Evolutionary conservation across 2,329 filamentous ascomycete genomes (phyloP).

Genomic region (Aspergillus vadensis): DNA sequence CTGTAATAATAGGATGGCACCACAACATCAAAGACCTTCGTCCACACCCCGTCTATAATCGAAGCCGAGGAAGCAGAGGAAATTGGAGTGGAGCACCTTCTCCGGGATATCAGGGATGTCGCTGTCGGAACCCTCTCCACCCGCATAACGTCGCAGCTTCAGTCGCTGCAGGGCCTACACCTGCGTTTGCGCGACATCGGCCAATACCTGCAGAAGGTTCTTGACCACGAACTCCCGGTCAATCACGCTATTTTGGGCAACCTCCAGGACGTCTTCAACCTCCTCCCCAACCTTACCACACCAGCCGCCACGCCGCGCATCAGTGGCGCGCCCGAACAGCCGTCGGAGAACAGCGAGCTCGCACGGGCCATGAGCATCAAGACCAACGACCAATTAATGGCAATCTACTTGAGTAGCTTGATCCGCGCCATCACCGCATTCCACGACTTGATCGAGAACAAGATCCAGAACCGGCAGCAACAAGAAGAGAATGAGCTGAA

Average conservation of each 20-base stretch:
- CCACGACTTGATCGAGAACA: conserved; percentile 99
- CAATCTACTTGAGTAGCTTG: conserved; percentile 94
- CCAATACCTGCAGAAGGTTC: conserved; percentile 91
- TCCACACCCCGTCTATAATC: conserved; percentile 97
- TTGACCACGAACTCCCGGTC: conserved; percentile 87
- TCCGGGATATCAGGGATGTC: conserved; percentile 97
- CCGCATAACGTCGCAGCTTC: conserved; percentile 94
- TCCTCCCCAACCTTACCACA: conserved; percentile 91
- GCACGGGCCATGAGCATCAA: conserved; percentile 98
- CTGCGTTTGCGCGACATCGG: conserved; percentile 93
- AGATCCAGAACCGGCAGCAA: conserved; percentile 97
- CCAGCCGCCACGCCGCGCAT: conserved; percentile 64
- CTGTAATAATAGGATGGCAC: conserved; percentile 79
- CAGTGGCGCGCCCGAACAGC: conserved; percentile 57
- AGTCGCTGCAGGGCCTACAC: conserved; percentile 94
- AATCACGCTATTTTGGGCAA: conserved; percentile 98
- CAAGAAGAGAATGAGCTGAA: conserved; percentile 89
- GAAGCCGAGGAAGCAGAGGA: conserved; percentile 99
- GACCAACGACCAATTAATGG: conserved; percentile 98
- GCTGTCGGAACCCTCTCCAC: conserved; percentile 96
- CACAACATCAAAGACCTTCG: conserved; percentile 94
- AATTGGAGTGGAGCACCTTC: conserved; percentile 95
- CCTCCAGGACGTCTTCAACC: conserved; percentile 98
- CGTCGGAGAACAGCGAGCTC: conserved; percentile 74
- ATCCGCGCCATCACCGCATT: conserved; percentile 98